Conservation (phyloP, 2,329 filamentous ascomycete species). For the Neofusicoccum ribis region DNA sequence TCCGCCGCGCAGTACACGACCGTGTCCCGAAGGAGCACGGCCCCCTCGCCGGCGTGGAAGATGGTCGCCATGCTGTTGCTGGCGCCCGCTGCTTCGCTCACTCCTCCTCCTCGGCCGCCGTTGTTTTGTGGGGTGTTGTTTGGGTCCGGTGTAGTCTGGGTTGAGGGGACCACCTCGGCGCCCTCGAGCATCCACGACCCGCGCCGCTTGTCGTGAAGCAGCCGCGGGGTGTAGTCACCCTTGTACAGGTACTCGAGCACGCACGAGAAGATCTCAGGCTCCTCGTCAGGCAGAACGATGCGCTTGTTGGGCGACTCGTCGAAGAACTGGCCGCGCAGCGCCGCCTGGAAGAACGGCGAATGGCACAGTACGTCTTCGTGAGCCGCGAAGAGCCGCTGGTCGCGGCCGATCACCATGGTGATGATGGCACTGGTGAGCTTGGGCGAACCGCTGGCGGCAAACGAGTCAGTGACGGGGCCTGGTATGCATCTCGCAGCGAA, state of each 20-base stretch:
- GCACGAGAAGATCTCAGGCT: slow-evolving; percentile 90
- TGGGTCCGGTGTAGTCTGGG: slow-evolving; percentile 52
- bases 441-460: slow-evolving; percentile 40
- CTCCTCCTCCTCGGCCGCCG: slow-evolving; percentile 45
- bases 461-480: not conserved
- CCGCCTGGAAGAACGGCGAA: slow-evolving; percentile 79
- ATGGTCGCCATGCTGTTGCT: slow-evolving; percentile 68
- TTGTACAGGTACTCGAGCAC: slow-evolving; percentile 97
- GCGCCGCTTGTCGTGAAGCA: slow-evolving; percentile 82
- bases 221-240: slow-evolving; percentile 89
- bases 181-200: slow-evolving; percentile 91
- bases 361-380: slow-evolving; percentile 88
- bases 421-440: slow-evolving; percentile 71
- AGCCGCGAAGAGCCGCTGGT: slow-evolving; percentile 88
- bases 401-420: slow-evolving; percentile 79
- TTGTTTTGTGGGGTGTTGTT: slow-evolving; percentile 50
- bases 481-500: not conserved
- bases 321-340: slow-evolving; percentile 71
- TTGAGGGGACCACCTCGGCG: slow-evolving; percentile 40
- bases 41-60: slow-evolving; percentile 71
- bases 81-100: slow-evolving; percentile 37
- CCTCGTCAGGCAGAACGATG: slow-evolving; percentile 75
- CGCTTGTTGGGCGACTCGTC: slow-evolving; percentile 64
- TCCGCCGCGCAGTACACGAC: slow-evolving; percentile 93
- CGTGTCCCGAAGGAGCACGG: slow-evolving; percentile 84